These are phyloP conservation scores for Candida glaebosa DNA, from an alignment of 805 yeast genomes.

Conservation along the genomic window DNA sequence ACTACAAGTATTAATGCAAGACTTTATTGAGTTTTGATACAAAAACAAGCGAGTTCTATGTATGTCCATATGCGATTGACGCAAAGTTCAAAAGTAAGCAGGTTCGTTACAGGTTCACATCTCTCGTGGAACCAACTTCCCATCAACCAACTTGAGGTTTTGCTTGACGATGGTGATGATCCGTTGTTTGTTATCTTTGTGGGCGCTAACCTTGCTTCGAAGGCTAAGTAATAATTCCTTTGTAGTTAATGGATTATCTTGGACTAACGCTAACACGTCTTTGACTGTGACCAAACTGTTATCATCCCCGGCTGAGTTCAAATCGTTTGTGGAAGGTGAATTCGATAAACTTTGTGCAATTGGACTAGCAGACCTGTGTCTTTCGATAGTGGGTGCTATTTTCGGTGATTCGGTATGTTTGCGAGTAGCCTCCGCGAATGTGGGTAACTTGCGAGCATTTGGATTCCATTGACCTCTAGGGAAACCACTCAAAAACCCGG, in stretches of 20 bases:
- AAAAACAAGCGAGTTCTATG: too few species aligned
- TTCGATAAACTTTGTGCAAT: constrained; percentile 5
- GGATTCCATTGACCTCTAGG: constrained; percentile 89
- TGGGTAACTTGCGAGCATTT: constrained; percentile 37
- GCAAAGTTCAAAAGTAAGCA: too few species aligned
- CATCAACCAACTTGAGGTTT: constrained; percentile 52
- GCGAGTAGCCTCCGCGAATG: constrained; percentile 14
- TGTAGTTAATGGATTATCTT: constrained; percentile 53
- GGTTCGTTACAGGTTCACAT: constrained; percentile 10
- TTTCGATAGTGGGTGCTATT: constrained; percentile 41
- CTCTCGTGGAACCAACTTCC: constrained; percentile 38
- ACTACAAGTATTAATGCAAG: too few species aligned
- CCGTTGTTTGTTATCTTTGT: constrained; percentile 59
- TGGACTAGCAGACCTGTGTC: constrained; percentile 16
- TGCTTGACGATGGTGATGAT: constrained; percentile 57
- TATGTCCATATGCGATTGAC: too few species aligned
- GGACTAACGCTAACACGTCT: constrained; percentile 66
- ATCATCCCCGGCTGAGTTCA: constrained; percentile 35
- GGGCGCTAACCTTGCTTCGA: constrained; percentile 58
- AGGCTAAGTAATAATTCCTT: constrained; percentile 60
- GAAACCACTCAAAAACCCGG: constrained; percentile 57
- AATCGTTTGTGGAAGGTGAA: constrained; percentile 20
- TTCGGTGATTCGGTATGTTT: constrained; percentile 17
- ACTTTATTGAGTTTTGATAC: too few species aligned
- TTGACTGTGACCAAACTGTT: constrained; percentile 57